Evolutionary conservation across 2,329 filamentous ascomycete genomes (phyloP).

Genomic region (Thelonectria blattea): DNA sequence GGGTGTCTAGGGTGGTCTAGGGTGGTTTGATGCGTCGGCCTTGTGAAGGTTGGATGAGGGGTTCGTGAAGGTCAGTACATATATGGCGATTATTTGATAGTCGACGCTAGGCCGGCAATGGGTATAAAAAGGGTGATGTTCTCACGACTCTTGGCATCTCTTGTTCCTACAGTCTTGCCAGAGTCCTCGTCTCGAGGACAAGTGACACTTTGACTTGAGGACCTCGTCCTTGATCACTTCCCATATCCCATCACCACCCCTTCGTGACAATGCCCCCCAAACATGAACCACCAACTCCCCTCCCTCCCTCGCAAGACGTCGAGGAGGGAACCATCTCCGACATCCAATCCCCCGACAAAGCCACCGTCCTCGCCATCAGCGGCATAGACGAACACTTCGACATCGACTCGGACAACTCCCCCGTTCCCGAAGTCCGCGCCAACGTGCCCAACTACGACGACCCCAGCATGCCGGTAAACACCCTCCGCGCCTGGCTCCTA

Average conservation of each 20-base stretch:
- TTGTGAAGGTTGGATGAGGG: background rate
- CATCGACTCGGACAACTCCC: slow-evolving; percentile 25
- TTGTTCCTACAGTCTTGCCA: background rate
- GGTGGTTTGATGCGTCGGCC: background rate
- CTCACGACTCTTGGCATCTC: background rate
- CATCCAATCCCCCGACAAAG: slow-evolving; percentile 21
- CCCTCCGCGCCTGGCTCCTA: slow-evolving; percentile 51
- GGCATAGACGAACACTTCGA: slow-evolving; percentile 20
- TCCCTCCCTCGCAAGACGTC: background rate
- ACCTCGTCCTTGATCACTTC: background rate
- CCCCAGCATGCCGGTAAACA: slow-evolving; percentile 35
- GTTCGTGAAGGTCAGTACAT: background rate
- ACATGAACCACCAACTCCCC: slow-evolving; percentile 10
- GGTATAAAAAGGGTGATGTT: slow-evolving; percentile 9
- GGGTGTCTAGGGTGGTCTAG: too few relatives aligned
- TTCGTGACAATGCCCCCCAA: background rate
- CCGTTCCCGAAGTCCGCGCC: slow-evolving; percentile 11
- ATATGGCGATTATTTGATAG: too few relatives aligned
- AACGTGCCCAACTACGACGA: slow-evolving; percentile 19
- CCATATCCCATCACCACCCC: background rate
- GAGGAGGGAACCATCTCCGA: slow-evolving; percentile 15
- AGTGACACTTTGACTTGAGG: too few relatives aligned
- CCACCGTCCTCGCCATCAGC: slow-evolving; percentile 19
- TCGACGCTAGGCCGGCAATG: background rate
- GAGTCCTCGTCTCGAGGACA: too few relatives aligned